Evolutionary conservation across 31 red algal species (phyloP).

Genomic region (Porphyra umbilicalis): DNA sequence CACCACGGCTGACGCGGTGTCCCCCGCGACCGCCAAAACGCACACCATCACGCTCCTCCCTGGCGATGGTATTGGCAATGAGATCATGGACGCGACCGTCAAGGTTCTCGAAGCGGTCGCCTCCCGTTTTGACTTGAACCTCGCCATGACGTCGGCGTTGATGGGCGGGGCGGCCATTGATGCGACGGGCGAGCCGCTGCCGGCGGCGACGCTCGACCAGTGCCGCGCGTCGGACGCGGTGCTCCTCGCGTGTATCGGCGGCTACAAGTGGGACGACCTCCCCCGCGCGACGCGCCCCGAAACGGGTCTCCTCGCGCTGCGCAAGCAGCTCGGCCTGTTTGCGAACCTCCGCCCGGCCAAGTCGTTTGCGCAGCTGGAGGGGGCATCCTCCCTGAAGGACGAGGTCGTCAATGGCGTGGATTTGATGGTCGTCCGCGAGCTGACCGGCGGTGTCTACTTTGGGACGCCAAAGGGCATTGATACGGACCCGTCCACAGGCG

Average conservation of each 20-base stretch:
- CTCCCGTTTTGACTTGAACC: conserved; percentile 16
- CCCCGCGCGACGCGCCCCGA: conserved; percentile 71
- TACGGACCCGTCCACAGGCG: conserved; percentile 24
- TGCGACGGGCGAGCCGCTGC: conserved; percentile 59
- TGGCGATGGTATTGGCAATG: conserved; percentile 92
- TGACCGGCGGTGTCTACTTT: conserved; percentile 98
- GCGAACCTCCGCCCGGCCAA: conserved; percentile 88
- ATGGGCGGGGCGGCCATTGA: conserved; percentile 90
- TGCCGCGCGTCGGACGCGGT: conserved; percentile 54
- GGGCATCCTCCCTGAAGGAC: conserved; percentile 59
- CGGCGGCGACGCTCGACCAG: conserved; percentile 37
- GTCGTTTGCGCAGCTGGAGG: conserved; percentile 67
- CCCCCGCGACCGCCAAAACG: conserved; percentile 6
- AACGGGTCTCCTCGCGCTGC: conserved; percentile 61
- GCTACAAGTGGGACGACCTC: conserved; percentile 81
- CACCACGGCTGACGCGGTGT: neutral
- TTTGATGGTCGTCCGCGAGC: conserved; percentile 92
- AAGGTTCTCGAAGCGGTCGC: conserved; percentile 48
- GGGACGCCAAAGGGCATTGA: conserved; percentile 74
- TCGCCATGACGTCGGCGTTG: conserved; percentile 41
- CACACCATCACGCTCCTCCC: conserved; percentile 74
- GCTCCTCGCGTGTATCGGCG: conserved; percentile 89
- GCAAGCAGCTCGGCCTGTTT: conserved; percentile 83
- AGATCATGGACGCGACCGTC: conserved; percentile 67
- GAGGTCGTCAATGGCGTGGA: conserved; percentile 77